Evolutionary conservation across 1,284 basidiomycete genomes (phyloP).

Genomic region (Stereum hirsutum): DNA sequence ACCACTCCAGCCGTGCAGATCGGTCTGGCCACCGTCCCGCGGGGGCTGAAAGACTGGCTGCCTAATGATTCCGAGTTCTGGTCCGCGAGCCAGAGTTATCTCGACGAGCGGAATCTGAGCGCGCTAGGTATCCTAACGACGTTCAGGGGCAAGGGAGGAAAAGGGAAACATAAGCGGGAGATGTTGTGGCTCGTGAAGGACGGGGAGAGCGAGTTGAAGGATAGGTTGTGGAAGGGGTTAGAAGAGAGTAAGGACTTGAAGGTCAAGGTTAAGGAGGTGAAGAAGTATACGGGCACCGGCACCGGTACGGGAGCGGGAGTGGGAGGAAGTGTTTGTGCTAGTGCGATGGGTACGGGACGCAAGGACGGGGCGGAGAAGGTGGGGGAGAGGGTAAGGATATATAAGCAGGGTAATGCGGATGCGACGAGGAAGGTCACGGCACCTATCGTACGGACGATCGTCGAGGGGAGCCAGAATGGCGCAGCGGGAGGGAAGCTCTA

Average conservation of each 20-base stretch:
- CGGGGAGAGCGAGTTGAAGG: slow-evolving; percentile 22
- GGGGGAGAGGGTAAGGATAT: slow-evolving; percentile 35
- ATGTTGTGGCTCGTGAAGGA: slow-evolving; percentile 50
- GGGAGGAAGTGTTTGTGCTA: too few relatives aligned
- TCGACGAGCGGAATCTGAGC: slow-evolving; percentile 52
- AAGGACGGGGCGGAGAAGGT: too few relatives aligned
- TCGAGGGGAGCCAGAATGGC: slow-evolving; percentile 17
- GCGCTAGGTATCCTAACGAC: slow-evolving; percentile 75
- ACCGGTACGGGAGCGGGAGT: slow-evolving; percentile 17
- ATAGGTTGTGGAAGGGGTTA: slow-evolving; percentile 43
- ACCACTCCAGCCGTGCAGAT: slow-evolving; percentile 23
- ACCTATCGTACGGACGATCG: slow-evolving; percentile 53
- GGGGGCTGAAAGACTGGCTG: slow-evolving; percentile 49
- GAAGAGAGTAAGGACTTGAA: slow-evolving; percentile 42
- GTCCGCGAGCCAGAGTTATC: slow-evolving; percentile 46
- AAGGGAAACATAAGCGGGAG: slow-evolving; percentile 61
- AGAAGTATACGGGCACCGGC: slow-evolving; percentile 16
- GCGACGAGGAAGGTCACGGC: slow-evolving; percentile 78
- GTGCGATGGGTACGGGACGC: too few relatives aligned
- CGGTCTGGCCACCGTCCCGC: slow-evolving; percentile 77
- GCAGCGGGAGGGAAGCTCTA: not conserved
- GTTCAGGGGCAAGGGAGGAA: slow-evolving; percentile 40
- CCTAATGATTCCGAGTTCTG: slow-evolving; percentile 32
- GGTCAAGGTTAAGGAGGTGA: slow-evolving; percentile 32
- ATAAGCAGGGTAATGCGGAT: slow-evolving; percentile 68